Evolutionary conservation across 2,329 filamentous ascomycete species (phyloP).

Genomic region (Zelopaecilomyces penicillatus): DNA sequence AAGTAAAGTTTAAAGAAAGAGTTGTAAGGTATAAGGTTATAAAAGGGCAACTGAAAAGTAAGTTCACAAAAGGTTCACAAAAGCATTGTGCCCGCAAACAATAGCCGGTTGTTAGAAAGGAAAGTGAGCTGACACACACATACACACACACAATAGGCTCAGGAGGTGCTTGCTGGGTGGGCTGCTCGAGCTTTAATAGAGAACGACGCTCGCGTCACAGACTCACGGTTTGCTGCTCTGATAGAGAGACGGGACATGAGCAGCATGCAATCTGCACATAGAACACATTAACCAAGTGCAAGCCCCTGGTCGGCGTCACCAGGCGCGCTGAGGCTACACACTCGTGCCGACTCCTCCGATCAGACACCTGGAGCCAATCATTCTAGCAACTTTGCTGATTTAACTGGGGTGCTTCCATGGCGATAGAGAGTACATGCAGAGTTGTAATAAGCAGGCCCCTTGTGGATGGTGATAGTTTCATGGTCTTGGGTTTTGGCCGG

Average conservation of each 20-base stretch:
- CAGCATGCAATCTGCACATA: not conserved
- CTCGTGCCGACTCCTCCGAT: too few relatives aligned
- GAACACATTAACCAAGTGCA: not conserved
- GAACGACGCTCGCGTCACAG: not conserved
- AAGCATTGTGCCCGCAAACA: not conserved
- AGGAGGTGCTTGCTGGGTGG: not conserved
- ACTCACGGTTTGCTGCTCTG: slow-evolving; percentile 5
- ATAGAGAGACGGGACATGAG: not conserved
- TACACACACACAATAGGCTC: slow-evolving; percentile 3
- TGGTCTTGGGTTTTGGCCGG: slow-evolving; percentile 3
- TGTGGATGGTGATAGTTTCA: slow-evolving; percentile 2
- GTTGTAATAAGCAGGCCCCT: too few relatives aligned
- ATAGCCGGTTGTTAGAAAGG: not conserved
- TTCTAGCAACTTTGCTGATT: too few relatives aligned
- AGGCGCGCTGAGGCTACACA: slow-evolving; percentile 5
- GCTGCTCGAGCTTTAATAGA: slow-evolving; percentile 2
- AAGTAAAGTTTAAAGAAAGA: not conserved
- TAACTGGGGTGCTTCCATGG: too few relatives aligned
- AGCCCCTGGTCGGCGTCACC: not conserved
- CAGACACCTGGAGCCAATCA: too few relatives aligned
- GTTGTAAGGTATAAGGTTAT: not conserved
- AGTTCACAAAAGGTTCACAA: not conserved
- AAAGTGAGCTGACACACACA: not conserved
- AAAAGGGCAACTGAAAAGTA: not conserved
- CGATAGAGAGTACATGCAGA: too few relatives aligned